Evolutionary conservation across 441 rosid genomes (phyloP).

Genomic region (Gossypium schwendimanii): DNA sequence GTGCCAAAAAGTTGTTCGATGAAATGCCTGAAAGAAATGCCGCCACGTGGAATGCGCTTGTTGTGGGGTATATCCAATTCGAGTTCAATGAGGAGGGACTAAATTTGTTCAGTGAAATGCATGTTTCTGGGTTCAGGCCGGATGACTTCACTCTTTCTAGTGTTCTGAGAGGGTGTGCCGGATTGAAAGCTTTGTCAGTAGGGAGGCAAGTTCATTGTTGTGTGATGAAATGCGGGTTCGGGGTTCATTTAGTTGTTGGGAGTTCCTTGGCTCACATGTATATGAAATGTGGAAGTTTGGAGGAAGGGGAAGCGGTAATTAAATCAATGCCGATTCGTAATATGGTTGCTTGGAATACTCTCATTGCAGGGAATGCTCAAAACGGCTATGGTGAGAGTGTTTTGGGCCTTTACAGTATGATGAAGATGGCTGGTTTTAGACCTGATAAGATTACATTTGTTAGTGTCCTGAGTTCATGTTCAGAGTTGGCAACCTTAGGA

Average conservation of each 20-base stretch:
- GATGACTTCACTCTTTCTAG: conserved; percentile 71
- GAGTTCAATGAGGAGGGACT: conserved; percentile 65
- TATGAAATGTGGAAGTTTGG: conserved; percentile 58
- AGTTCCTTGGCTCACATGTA: conserved; percentile 87
- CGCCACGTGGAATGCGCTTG: conserved; percentile 77
- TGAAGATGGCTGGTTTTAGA: conserved; percentile 54
- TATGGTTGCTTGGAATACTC: conserved; percentile 78
- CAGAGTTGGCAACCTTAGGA: conserved; percentile 70
- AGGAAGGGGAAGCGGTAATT: conserved; percentile 60
- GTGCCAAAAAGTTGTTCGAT: conserved; percentile 64
- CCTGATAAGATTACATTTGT: conserved; percentile 69
- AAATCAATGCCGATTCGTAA: conserved; percentile 45
- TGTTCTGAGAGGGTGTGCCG: conserved; percentile 74
- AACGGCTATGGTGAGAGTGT: conserved; percentile 60
- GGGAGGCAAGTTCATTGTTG: conserved; percentile 67
- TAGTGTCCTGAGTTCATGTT: conserved; percentile 71
- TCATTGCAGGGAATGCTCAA: conserved; percentile 73
- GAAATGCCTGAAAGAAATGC: conserved; percentile 61
- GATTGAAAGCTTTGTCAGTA: conserved; percentile 33
- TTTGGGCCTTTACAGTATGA: conserved; percentile 48
- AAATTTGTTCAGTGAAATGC: conserved; percentile 50
- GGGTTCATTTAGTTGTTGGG: conserved; percentile 51
- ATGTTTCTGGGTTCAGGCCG: conserved; percentile 39
- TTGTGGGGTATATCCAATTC: conserved; percentile 49
- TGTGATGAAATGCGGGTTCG: conserved; percentile 49